Conservation (phyloP, 2,329 filamentous ascomycete species). For the Lasiodiplodia sp. region DNA sequence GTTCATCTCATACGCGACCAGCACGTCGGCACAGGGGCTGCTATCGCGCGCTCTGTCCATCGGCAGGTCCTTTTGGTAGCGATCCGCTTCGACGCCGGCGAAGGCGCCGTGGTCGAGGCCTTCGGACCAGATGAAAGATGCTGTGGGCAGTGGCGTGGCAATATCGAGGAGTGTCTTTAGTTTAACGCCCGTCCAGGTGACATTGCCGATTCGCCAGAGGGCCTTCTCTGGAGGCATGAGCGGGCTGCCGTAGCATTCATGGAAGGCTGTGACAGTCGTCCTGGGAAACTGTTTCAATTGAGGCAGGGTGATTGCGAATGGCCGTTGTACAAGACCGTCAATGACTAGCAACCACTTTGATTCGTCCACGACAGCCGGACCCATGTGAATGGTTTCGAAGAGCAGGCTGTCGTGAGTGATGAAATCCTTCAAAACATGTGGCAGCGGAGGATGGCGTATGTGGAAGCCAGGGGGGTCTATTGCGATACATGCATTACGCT, state of each 20-base stretch:
- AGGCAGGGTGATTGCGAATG: slow-evolving; percentile 39
- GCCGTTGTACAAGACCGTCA: slow-evolving; percentile 42
- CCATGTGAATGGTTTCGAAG: slow-evolving; percentile 50
- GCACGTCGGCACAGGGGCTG: slow-evolving; percentile 36
- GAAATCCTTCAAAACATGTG: slow-evolving; percentile 37
- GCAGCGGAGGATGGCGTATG: slow-evolving; percentile 39
- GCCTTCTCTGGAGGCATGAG: slow-evolving; percentile 40
- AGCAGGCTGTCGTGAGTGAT: slow-evolving; percentile 40
- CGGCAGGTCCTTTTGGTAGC: slow-evolving; percentile 44
- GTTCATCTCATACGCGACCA: slow-evolving; percentile 42
- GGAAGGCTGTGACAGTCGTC: slow-evolving; percentile 40
- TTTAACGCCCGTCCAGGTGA: slow-evolving; percentile 45
- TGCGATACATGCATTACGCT: slow-evolving; percentile 5
- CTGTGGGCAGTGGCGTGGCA: slow-evolving; percentile 33
- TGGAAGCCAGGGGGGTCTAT: slow-evolving; percentile 32
- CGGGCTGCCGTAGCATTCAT: slow-evolving; percentile 49
- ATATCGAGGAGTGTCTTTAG: slow-evolving; percentile 37
- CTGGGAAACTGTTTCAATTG: slow-evolving; percentile 39
- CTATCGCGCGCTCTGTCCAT: slow-evolving; percentile 36
- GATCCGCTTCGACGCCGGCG: slow-evolving; percentile 36
- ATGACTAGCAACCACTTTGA: slow-evolving; percentile 41
- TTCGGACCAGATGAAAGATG: slow-evolving; percentile 41
- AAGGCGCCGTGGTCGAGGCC: slow-evolving; percentile 41
- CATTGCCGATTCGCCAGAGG: slow-evolving; percentile 45
- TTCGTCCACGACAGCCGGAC: slow-evolving; percentile 40